phyloP scores from a whole-genome alignment of 2,329 filamentous ascomycete genomes.

The Curvularia eragrostidis region DNA sequence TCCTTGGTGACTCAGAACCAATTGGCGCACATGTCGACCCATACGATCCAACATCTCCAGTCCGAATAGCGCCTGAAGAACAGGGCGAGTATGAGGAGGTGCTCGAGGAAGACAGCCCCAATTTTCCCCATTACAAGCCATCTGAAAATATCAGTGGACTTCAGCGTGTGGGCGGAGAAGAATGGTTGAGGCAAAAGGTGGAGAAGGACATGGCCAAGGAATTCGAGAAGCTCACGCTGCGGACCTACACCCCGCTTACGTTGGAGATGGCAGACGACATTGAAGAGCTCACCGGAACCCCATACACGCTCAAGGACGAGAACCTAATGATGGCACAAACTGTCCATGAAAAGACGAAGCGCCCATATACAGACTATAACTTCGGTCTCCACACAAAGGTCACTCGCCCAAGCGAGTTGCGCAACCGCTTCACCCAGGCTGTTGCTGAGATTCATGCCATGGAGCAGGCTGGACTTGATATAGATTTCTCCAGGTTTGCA shows the following conservation, averaged over 20 bases:
- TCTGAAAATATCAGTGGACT: conserved; percentile 48
- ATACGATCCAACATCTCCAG: conserved; percentile 45
- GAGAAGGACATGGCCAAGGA: conserved; percentile 39
- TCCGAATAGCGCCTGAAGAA: conserved; percentile 46
- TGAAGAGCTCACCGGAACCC: conserved; percentile 40
- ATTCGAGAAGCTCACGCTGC: conserved; percentile 45
- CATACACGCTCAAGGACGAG: conserved; percentile 39
- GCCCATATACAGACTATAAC: conserved; percentile 38
- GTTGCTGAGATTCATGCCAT: conserved; percentile 63
- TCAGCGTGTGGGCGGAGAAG: conserved; percentile 60
- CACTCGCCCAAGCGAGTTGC: conserved; percentile 25
- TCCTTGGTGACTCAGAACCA: conserved; percentile 46
- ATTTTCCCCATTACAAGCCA: conserved; percentile 17
- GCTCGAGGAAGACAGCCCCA: conserved; percentile 33
- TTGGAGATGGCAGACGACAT: conserved; percentile 41
- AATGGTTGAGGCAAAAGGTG: conserved; percentile 49
- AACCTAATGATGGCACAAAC: conserved; percentile 40
- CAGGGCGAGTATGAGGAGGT: conserved; percentile 45
- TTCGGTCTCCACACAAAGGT: conserved; percentile 34
- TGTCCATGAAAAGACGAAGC: conserved; percentile 43
- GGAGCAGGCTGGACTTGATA: conserved; percentile 34
- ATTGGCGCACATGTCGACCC: conserved; percentile 49
- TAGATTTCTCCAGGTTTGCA: conserved; percentile 36
- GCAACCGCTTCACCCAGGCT: conserved; percentile 60
- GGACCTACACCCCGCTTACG: conserved; percentile 42